Evolutionary conservation across 1,139 yeast species (phyloP), one percentile per base, ranked within the genome.

Genomic region (Lodderomyces pseudojiufengensis): DNA sequence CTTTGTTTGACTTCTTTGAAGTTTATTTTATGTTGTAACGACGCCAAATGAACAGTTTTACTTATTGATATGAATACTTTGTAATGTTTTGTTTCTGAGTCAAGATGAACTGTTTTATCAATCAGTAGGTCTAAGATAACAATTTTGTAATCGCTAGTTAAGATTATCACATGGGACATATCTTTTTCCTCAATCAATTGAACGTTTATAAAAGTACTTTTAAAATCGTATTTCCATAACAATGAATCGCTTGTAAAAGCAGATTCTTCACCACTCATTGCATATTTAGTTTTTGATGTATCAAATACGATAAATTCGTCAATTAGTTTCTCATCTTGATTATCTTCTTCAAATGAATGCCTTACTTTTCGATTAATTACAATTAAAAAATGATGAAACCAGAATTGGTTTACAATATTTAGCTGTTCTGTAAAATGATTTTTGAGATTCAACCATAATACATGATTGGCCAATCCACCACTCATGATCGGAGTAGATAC

Each of bases 231-330:
- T 36, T 67, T 59, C 73, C 74, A 69, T 8, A 66, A 47, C 21
- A 69, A 57, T 32, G 56, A 42, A 42, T 70, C 75, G 36, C 65
- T 63, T 37, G 64, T 70, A 39, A 70, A 65, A 14, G 50, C 50
- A 33, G 57, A 56, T n/a, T 47, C 47, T 18, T 48, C 57, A 3
- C 67, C 67, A 7, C 72, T 68, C 33, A 46, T 48, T 3, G 70
- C 74, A 47, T 48, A 61, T 37, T 56, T 63, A 2, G 73, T 57
- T 16, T 43, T 38, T 2, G 57, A 46, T 3, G 69, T 55, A 43
- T 68, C 62, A 12, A 68, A 37, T 3, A 70, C 60, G 11, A 70
- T 51, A 23, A 70, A 48, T 42, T 70, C 76, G 49, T 69, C 73
- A 3, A 57, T 52, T 15, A 51, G 32, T n/a, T 35, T 34, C n/a